These are phyloP conservation scores for Solanum etuberosum DNA, from an alignment of 257 asterid species.

Conservation along the genomic window DNA sequence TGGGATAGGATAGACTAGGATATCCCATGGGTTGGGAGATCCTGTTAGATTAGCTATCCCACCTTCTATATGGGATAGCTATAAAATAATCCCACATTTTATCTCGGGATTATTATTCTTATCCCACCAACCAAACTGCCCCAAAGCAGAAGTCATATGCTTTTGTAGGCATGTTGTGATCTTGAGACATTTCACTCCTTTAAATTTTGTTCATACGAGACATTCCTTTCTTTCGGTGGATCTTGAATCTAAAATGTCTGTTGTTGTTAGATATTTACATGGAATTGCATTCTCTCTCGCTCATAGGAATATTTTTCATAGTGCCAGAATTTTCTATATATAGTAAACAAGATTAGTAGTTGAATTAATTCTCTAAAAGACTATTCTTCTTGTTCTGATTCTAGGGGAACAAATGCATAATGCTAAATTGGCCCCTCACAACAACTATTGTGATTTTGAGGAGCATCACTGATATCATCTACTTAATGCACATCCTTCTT, in stretches of 20 bases:
- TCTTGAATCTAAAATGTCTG: neutral
- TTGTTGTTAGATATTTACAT: neutral
- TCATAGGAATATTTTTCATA: neutral
- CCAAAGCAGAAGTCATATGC: neutral
- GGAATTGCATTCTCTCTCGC: neutral
- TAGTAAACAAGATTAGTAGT: neutral
- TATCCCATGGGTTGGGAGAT: neutral
- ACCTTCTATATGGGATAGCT: neutral
- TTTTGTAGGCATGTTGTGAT: neutral
- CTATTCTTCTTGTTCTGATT: neutral
- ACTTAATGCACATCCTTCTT: conserved; percentile 67
- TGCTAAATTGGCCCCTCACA: conserved; percentile 44
- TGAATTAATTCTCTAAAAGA: neutral
- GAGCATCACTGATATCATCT: conserved; percentile 67
- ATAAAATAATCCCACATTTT: neutral
- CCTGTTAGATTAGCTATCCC: neutral
- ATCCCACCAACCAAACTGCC: neutral
- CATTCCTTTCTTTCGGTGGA: neutral
- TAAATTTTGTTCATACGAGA: neutral
- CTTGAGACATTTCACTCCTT: neutral
- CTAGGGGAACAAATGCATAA: conserved; percentile 64
- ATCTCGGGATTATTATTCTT: neutral
- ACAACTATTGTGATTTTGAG: conserved; percentile 47
- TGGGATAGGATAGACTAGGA: neutral
- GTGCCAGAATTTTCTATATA: neutral